A percentile compares a stretch with the other conserved stretches of the same genome.
These are phyloP conservation scores for Fistulifera solaris DNA, from an alignment of 108 stramenopile species.

Conservation along the genomic window DNA sequence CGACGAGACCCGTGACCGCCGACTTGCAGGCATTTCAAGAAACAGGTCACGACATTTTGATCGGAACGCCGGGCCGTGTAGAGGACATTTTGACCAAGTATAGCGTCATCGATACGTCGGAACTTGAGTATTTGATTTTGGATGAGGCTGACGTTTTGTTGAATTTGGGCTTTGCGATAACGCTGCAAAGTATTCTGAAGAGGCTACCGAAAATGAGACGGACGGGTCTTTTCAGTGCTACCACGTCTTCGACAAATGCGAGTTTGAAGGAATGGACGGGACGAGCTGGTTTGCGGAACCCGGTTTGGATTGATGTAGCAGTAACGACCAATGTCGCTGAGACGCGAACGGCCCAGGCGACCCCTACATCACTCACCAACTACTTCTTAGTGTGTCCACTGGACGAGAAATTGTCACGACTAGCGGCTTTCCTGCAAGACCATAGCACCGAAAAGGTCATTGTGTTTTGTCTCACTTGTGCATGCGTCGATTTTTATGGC, in stretches of 20 bases:
- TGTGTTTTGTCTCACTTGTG: conserved; percentile 95
- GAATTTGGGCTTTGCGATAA: conserved; percentile 88
- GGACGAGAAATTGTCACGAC: conserved; percentile 77
- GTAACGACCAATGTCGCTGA: conserved; percentile 24
- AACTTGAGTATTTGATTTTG: conserved; percentile 85
- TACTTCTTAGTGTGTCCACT: conserved; percentile 74
- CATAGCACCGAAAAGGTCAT: conserved; percentile 83
- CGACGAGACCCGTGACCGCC: conserved; percentile 59
- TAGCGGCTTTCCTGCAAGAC: conserved; percentile 68
- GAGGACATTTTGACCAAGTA: conserved; percentile 87
- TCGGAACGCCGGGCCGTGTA: conserved; percentile 94
- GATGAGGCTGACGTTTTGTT: conserved; percentile 97
- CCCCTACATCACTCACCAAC: conserved; percentile 86
- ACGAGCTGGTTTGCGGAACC: conserved; percentile 94
- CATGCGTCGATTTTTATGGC: conserved; percentile 92
- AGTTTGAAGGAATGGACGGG: conserved; percentile 71
- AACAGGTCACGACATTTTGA: conserved; percentile 74
- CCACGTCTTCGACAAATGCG: conserved; percentile 63
- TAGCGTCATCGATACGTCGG: conserved; percentile 59
- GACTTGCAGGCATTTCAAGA: conserved; percentile 64
- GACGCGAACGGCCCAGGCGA: conserved; percentile 12
- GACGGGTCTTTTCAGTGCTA: conserved; percentile 96
- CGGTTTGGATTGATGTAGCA: conserved; percentile 87
- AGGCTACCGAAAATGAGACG: conserved; percentile 90
- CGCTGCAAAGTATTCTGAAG: conserved; percentile 73